A percentile compares a stretch with the other conserved stretches of the same genome.
Conservation (phyloP, 164 flowering plant genomes). For the Aristolochia californica region DNA sequence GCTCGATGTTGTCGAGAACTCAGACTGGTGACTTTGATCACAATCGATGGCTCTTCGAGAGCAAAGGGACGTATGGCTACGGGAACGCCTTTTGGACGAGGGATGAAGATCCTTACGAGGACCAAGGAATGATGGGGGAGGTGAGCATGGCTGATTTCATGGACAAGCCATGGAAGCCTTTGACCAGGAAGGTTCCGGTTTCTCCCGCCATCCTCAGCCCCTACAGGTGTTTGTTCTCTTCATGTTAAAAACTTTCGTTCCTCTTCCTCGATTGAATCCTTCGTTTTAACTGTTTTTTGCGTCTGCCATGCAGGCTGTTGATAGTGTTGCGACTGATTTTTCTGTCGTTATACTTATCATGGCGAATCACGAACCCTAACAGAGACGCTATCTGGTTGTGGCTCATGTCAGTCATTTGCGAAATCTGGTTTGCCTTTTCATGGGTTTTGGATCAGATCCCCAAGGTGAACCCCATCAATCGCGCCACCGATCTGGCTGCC, state of each 20-base stretch:
- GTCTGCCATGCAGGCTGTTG: slow-evolving; percentile 38
- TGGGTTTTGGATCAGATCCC: slow-evolving; percentile 87
- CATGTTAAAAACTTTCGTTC: neutral
- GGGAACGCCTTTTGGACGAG: slow-evolving; percentile 87
- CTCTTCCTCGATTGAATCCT: too few species aligned
- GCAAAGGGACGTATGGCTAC: slow-evolving; percentile 73
- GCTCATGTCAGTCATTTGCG: slow-evolving; percentile 81
- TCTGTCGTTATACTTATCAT: slow-evolving; percentile 48
- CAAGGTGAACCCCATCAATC: slow-evolving; percentile 71
- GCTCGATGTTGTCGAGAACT: slow-evolving; percentile 53
- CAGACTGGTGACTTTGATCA: slow-evolving; percentile 84
- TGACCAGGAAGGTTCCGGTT: slow-evolving; percentile 59
- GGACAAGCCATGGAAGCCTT: slow-evolving; percentile 81
- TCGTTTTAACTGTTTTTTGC: neutral
- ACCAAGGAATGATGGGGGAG: slow-evolving; percentile 23
- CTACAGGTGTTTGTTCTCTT: slow-evolving; percentile 34
- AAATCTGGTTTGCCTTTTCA: slow-evolving; percentile 81
- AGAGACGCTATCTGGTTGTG: slow-evolving; percentile 79
- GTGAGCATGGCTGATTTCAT: slow-evolving; percentile 38
- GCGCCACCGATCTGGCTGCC: slow-evolving; percentile 68
- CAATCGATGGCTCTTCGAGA: slow-evolving; percentile 69
- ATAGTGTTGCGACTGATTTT: slow-evolving; percentile 44
- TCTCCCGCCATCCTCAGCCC: slow-evolving; percentile 71
- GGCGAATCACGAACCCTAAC: slow-evolving; percentile 65
- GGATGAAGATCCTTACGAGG: slow-evolving; percentile 13